Evolutionary conservation across 495 filamentous ascomycete species (phyloP).

Genomic region (Neurospora sp.): DNA sequence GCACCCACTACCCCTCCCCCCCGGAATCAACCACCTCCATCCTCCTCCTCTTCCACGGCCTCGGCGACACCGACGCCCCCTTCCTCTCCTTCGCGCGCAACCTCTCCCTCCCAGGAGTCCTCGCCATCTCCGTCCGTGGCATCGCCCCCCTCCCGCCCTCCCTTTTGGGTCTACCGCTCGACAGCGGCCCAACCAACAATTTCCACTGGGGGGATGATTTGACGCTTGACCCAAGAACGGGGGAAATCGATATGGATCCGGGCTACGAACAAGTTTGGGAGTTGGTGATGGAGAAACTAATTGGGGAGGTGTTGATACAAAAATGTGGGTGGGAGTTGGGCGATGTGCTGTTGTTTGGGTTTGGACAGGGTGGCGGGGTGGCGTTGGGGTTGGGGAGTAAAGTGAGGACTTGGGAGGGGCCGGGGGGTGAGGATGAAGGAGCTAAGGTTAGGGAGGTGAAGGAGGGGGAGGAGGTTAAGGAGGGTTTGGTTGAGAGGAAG

Average conservation of each 20-base stretch:
- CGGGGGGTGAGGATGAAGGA: slow-evolving; percentile 10
- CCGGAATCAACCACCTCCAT: slow-evolving; percentile 52
- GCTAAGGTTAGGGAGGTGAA: neutral
- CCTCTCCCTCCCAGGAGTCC: slow-evolving; percentile 72
- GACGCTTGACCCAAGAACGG: slow-evolving; percentile 48
- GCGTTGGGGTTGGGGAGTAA: slow-evolving; percentile 50
- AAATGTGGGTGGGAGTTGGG: slow-evolving; percentile 60
- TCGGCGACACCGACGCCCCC: slow-evolving; percentile 63
- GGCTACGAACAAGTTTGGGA: slow-evolving; percentile 51
- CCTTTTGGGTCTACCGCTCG: slow-evolving; percentile 40
- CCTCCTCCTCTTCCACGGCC: slow-evolving; percentile 81
- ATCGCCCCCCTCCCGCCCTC: slow-evolving; percentile 63
- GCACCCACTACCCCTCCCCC: slow-evolving; percentile 26
- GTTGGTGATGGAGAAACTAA: slow-evolving; percentile 44
- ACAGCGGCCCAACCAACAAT: slow-evolving; percentile 6
- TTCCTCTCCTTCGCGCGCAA: slow-evolving; percentile 66
- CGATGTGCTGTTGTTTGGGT: slow-evolving; percentile 72
- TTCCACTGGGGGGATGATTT: slow-evolving; percentile 96
- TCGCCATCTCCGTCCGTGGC: slow-evolving; percentile 64
- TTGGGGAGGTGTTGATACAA: slow-evolving; percentile 48
- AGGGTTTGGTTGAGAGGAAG: neutral
- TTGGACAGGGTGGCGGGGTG: slow-evolving; percentile 78
- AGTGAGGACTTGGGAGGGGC: slow-evolving; percentile 19
- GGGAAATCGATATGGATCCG: slow-evolving; percentile 65
- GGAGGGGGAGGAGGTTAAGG: neutral